Conservation (phyloP, 2,329 filamentous ascomycete species). For the Fusarium temperatum region DNA sequence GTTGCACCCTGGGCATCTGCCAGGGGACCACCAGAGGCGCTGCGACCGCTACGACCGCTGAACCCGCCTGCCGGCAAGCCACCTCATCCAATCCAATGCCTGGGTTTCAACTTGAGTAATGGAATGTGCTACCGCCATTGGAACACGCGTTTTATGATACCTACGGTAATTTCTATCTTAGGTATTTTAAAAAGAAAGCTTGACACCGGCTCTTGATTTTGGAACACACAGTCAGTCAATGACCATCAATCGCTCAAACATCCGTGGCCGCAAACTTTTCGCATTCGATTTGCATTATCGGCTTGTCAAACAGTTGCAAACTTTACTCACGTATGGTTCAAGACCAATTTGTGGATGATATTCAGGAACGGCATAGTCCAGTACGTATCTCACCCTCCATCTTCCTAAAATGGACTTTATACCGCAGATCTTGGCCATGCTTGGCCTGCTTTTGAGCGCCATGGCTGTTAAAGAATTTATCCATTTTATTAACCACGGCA, state of each 20-base stretch:
- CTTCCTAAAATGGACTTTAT: constrained; percentile 23
- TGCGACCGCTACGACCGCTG: constrained; percentile 37
- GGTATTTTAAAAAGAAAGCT: neutral
- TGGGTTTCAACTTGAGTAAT: constrained; percentile 7
- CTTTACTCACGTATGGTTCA: constrained; percentile 8
- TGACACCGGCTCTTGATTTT: neutral
- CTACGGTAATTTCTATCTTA: neutral
- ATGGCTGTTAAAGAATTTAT: constrained; percentile 19
- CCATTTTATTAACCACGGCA: constrained; percentile 17
- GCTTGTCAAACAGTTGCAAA: neutral
- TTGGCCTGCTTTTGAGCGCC: constrained; percentile 4
- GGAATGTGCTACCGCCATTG: constrained; percentile 43
- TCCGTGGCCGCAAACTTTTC: neutral
- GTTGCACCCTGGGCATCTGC: constrained; percentile 1
- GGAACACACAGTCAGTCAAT: neutral
- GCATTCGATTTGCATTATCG: neutral
- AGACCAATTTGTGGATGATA: constrained; percentile 17
- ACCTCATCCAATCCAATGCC: constrained; percentile 43
- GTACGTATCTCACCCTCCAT: constrained; percentile 15
- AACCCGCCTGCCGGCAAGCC: constrained; percentile 38
- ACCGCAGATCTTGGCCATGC: constrained; percentile 31
- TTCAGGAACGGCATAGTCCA: constrained; percentile 30
- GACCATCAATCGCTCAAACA: neutral
- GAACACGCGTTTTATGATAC: constrained; percentile 35
- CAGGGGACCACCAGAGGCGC: constrained; percentile 31